Evolutionary conservation across 2,329 filamentous ascomycete species (phyloP).

Genomic region (Xylariaceae sp.): DNA sequence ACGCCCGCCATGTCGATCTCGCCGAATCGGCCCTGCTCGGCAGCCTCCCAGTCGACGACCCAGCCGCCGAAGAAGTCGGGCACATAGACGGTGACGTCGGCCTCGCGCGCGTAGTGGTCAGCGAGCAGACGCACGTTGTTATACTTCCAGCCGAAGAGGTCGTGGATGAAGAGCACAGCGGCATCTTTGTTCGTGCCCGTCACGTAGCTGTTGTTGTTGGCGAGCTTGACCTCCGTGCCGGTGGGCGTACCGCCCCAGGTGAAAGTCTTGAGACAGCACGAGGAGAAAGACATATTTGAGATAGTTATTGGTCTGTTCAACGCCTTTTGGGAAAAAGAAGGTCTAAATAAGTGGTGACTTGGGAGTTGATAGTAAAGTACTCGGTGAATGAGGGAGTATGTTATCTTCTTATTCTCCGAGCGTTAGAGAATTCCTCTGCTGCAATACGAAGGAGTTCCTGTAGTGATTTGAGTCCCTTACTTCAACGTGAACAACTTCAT

Average conservation of each 20-base stretch:
- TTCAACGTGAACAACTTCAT: no score
- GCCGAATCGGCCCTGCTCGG: conserved; percentile 39
- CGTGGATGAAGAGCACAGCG: conserved; percentile 49
- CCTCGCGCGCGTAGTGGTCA: conserved; percentile 55
- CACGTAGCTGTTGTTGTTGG: conserved; percentile 48
- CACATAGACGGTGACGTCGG: conserved; percentile 54
- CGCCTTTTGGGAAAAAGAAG: no score
- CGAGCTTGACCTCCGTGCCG: conserved; percentile 46
- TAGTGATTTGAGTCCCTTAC: no score
- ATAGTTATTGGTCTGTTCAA: no score
- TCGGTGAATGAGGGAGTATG: not conserved
- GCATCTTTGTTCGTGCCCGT: conserved; percentile 40
- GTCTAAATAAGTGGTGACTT: no score
- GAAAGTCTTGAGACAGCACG: conserved; percentile 50
- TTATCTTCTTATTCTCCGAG: not conserved
- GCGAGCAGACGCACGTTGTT: conserved; percentile 53
- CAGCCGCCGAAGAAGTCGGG: conserved; percentile 48
- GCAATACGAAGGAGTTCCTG: no score
- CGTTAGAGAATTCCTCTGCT: no score
- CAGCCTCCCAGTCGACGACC: conserved; percentile 36
- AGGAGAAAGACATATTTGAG: no score
- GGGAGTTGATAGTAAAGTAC: no score
- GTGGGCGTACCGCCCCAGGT: conserved; percentile 50
- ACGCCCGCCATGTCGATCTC: conserved; percentile 49
- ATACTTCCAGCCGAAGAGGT: conserved; percentile 54